phyloP scores from a whole-genome alignment of 192 early-diverging fungal species.

The Coemansia sp. region DNA sequence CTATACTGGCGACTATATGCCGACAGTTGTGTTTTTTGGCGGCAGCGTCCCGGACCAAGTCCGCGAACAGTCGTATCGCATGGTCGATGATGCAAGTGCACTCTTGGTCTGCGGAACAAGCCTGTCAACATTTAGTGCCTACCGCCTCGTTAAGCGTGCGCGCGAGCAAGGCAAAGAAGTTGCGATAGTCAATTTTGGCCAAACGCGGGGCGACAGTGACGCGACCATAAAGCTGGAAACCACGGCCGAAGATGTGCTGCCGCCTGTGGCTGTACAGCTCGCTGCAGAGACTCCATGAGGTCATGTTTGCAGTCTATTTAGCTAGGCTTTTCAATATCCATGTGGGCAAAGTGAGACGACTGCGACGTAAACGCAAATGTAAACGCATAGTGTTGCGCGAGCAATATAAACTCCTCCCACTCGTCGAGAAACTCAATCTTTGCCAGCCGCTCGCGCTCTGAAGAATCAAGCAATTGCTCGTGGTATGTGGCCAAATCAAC shows the following conservation, averaged over 20 bases:
- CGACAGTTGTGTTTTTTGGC: slow-evolving; percentile 87
- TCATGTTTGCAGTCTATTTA: too few relatives aligned
- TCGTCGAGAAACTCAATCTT: slow-evolving; percentile 86
- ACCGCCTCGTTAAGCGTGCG: slow-evolving; percentile 69
- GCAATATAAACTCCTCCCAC: slow-evolving; percentile 84
- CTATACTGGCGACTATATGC: slow-evolving; percentile 63
- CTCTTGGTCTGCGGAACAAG: slow-evolving; percentile 81
- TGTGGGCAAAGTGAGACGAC: slow-evolving; percentile 8
- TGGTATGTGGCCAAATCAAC: slow-evolving; percentile 57
- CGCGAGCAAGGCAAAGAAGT: slow-evolving; percentile 61
- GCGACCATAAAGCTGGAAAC: slow-evolving; percentile 36
- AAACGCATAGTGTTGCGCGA: slow-evolving; percentile 85
- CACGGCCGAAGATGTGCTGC: slow-evolving; percentile 32
- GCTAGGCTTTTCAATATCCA: background rate
- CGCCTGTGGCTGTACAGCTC: slow-evolving; percentile 15
- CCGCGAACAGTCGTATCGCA: slow-evolving; percentile 57
- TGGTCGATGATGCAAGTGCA: slow-evolving; percentile 60
- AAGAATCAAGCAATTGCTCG: slow-evolving; percentile 7
- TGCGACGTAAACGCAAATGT: slow-evolving; percentile 60
- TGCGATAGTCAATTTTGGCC: slow-evolving; percentile 71
- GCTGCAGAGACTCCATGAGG: background rate
- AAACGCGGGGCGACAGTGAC: slow-evolving; percentile 67
- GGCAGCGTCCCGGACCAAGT: slow-evolving; percentile 68
- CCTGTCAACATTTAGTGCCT: slow-evolving; percentile 80
- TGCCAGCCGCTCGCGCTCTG: slow-evolving; percentile 58